Evolutionary conservation across 2,329 filamentous ascomycete species (phyloP).

Genomic region (Fusarium hostae): DNA sequence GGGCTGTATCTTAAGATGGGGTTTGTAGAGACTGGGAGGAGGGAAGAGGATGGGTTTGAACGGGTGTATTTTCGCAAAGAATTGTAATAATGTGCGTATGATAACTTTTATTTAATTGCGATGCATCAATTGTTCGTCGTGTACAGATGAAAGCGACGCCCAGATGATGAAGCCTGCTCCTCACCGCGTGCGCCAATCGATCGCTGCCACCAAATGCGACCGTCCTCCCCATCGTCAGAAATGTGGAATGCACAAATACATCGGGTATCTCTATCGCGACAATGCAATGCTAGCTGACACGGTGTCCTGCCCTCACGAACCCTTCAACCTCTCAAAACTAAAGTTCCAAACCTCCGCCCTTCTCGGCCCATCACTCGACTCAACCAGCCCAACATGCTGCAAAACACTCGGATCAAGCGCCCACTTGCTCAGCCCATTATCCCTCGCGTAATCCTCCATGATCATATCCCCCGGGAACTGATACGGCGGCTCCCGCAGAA

Average conservation of each 20-base stretch:
- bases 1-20: conserved; percentile 46
- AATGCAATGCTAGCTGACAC: no score
- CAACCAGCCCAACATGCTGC: conserved; percentile 51
- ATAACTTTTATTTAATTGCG: not conserved
- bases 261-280: not conserved
- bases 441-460: conserved; percentile 49
- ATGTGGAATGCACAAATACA: not conserved
- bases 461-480: conserved; percentile 51
- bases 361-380: conserved; percentile 46
- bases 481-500: conserved; percentile 48
- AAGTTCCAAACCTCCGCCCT: conserved; percentile 52
- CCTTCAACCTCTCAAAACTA: conserved; percentile 46
- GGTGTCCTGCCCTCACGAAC: not conserved
- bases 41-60: conserved; percentile 48
- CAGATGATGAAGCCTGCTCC: not conserved
- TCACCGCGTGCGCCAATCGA: not conserved
- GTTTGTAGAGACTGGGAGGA: conserved; percentile 47
- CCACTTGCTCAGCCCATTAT: conserved; percentile 48
- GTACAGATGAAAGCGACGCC: not conserved
- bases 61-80: conserved; percentile 51
- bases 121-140: not conserved
- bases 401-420: conserved; percentile 52
- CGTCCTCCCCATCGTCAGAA: not conserved
- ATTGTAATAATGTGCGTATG: conserved; percentile 43
- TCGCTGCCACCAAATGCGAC: not conserved